Percentiles rank a stretch among this genome's conserved stretches.
Evolutionary conservation across 257 asterid genomes (phyloP).

Genomic region (Apocynum venetum): DNA sequence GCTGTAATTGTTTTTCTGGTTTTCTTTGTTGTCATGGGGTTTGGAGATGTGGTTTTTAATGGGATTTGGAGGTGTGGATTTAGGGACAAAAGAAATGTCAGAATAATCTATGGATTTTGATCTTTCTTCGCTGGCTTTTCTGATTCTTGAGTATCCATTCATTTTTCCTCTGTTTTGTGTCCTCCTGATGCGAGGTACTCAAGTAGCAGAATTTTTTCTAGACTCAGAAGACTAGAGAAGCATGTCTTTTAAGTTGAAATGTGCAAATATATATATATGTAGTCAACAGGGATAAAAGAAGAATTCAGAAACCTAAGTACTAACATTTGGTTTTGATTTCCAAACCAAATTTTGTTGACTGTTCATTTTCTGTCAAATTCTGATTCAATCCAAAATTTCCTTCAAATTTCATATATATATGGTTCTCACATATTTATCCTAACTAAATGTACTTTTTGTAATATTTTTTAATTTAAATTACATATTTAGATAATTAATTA

Average conservation of each 20-base stretch:
- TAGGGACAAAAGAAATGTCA: constrained; percentile 17
- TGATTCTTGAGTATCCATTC: constrained; percentile 29
- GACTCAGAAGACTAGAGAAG: constrained; percentile 1
- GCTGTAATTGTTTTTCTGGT: background rate
- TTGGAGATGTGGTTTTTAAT: background rate
- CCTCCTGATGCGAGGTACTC: background rate
- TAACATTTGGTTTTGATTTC: too few species aligned
- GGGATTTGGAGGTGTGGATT: constrained; percentile 10
- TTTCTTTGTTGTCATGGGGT: background rate
- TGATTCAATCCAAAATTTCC: too few species aligned
- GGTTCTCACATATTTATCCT: too few species aligned
- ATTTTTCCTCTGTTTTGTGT: constrained; percentile 3
- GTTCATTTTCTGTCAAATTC: too few species aligned
- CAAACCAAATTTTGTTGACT: too few species aligned
- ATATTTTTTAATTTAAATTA: too few species aligned
- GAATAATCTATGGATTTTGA: constrained; percentile 30
- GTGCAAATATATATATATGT: background rate
- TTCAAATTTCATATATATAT: too few species aligned
- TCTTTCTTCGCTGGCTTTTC: constrained; percentile 11
- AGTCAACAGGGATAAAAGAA: too few species aligned
- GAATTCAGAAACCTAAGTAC: too few species aligned
- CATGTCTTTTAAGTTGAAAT: background rate
- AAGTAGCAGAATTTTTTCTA: background rate
- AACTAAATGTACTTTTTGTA: too few species aligned
- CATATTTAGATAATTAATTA: background rate